Base-by-base conservation (phyloP, 768 basidiomycete species). In the Naganishia kalamii region DNA sequence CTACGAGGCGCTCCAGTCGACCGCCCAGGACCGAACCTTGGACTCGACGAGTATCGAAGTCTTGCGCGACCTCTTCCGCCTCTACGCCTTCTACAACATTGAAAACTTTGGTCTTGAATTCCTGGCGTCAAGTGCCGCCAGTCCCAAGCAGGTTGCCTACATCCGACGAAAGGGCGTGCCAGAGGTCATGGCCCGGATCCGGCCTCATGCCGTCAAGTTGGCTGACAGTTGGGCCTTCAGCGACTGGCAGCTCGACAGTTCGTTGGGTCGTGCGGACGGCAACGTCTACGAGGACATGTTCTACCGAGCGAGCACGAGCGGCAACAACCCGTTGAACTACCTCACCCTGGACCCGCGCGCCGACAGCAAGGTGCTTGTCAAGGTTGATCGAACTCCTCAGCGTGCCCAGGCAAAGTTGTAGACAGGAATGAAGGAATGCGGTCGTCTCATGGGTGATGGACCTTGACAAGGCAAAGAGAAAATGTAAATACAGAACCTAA, bases 121-220 rank as follows among this genome's bases (percentile, higher is more conserved):
- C 60, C 25, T 60, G 33, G 33, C 60, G 1, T 67, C 68, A 44
- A 49, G 37, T 25, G 63, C 51, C 3, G 40, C 54, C 29, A 59
- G 33, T 7, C 40, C 32, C 4, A 41, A 52, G 23, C 64, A 65
- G 40, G 32, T 65, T 15, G 30, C 41, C 25, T 32, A 59, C n/a
- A 40, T 65, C 23, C 51, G 54, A 21, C 35, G 33, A 32, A 60
- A 65, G 54, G 52, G 37, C 11, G 41, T 65, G 23, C 43, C 54
- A 0, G 48, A 54, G 11, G 65, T 73, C 44, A 63, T 73, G 51
- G 65, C 67, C 21, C 60, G 68, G 37, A 40, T 73, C 27, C 57
- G 72, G 15, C 72, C 72, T 8, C 69, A 73, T 30, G 70, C 72
- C 3, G 70, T 73, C 46, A 50, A 65, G 27, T 69, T 73, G 50